phyloP scores from a whole-genome alignment of 2,329 filamentous ascomycete genomes.

The Xylariaceae sp. region DNA sequence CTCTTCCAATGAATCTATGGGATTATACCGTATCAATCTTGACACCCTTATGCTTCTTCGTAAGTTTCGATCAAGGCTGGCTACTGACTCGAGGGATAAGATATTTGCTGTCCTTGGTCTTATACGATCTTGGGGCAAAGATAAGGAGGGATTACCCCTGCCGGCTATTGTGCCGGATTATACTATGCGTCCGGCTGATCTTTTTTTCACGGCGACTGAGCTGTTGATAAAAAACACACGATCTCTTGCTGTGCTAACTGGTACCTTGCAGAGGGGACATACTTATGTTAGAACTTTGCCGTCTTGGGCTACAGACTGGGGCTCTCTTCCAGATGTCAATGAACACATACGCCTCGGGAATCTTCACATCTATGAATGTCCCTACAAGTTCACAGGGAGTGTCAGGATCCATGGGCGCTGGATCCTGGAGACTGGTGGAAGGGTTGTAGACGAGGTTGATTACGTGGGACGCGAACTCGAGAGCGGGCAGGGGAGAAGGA shows the following conservation, averaged over 20 bases:
- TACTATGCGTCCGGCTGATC: not conserved
- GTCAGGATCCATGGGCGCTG: constrained; percentile 13
- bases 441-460: constrained; percentile 11
- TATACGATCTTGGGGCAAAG: constrained; percentile 15
- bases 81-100: constrained; percentile 19
- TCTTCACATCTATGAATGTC: constrained; percentile 11
- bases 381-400: constrained; percentile 5
- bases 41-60: constrained; percentile 15
- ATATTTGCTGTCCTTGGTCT: constrained; percentile 19
- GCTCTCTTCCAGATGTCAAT: constrained; percentile 8
- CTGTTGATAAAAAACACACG: constrained; percentile 15
- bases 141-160: constrained; percentile 8
- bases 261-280: constrained; percentile 7
- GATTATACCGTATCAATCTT: too few species aligned
- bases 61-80: constrained; percentile 17
- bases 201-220: constrained; percentile 12
- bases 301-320: constrained; percentile 21
- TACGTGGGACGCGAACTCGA: constrained; percentile 12
- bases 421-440: constrained; percentile 15
- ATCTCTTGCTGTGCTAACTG: constrained; percentile 15
- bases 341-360: constrained; percentile 15
- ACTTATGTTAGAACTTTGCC: constrained; percentile 1
- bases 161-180: constrained; percentile 13
- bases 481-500: constrained; percentile 9
- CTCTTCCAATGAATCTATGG: too few species aligned